Evolutionary conservation across 805 yeast genomes (phyloP).

Genomic region (Ogataea corticis): DNA sequence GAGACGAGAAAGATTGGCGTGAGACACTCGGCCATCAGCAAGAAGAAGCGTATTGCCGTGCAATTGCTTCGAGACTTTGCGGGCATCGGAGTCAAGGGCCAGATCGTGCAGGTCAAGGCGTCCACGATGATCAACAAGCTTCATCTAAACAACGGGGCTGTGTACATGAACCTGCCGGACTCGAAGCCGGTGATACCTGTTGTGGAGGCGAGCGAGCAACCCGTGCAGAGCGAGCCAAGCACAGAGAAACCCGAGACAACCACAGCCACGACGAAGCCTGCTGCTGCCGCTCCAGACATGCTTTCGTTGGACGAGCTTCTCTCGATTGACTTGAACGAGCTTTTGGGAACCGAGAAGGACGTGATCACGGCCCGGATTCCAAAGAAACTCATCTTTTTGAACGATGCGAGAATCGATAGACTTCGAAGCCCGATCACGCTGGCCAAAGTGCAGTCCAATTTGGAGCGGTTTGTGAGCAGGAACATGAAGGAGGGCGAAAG

Average conservation of each 20-base stretch:
- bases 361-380: slow-evolving; percentile 29
- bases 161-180: slow-evolving; percentile 49
- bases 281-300: slow-evolving; percentile 4
- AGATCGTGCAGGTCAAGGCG: slow-evolving; percentile 72
- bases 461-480: slow-evolving; percentile 13
- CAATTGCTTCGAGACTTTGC: slow-evolving; percentile 74
- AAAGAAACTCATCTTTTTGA: slow-evolving; percentile 28
- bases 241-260: no score
- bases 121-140: slow-evolving; percentile 80
- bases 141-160: slow-evolving; percentile 72
- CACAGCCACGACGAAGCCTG: neutral
- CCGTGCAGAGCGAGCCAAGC: neutral
- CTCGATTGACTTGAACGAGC: slow-evolving; percentile 24
- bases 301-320: slow-evolving; percentile 32
- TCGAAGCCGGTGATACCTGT: slow-evolving; percentile 36
- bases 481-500: slow-evolving; percentile 14
- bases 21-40: slow-evolving; percentile 47
- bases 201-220: slow-evolving; percentile 1
- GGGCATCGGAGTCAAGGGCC: slow-evolving; percentile 66
- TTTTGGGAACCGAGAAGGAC: slow-evolving; percentile 21
- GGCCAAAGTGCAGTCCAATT: slow-evolving; percentile 12
- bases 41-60: slow-evolving; percentile 61
- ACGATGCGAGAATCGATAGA: slow-evolving; percentile 21
- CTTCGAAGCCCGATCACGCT: slow-evolving; percentile 19
- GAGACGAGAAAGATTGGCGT: slow-evolving; percentile 31